phyloP scores from a whole-genome alignment of 2,329 filamentous ascomycete genomes.

The Sporothrix phasma region DNA sequence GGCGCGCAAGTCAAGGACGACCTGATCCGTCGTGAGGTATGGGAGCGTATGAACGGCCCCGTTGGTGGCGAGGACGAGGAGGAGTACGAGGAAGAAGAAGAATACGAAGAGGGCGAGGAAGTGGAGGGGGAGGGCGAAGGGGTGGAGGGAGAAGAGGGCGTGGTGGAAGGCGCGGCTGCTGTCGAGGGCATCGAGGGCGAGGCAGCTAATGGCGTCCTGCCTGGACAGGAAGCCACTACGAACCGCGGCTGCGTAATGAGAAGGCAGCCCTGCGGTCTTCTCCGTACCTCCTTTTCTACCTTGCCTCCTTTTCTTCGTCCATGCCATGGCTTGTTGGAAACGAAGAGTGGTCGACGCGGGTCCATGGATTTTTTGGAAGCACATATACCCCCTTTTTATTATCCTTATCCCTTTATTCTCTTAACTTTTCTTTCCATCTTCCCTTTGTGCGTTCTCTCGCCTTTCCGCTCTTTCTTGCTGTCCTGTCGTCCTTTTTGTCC shows the following conservation, averaged over 20 bases:
- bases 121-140: neutral
- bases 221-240: neutral
- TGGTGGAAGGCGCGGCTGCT: neutral
- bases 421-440: neutral
- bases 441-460: neutral
- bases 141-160: neutral
- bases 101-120: neutral
- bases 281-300: neutral
- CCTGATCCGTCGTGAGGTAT: slow-evolving; percentile 68
- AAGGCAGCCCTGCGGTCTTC: neutral
- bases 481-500: neutral
- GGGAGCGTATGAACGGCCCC: slow-evolving; percentile 55
- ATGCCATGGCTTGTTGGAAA: neutral
- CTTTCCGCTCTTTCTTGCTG: neutral
- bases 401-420: slow-evolving; percentile 2
- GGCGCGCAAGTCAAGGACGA: slow-evolving; percentile 77
- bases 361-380: neutral
- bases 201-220: neutral
- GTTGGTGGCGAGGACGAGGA: slow-evolving; percentile 18
- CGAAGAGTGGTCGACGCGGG: neutral
- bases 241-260: neutral
- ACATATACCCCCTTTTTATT: slow-evolving; percentile 6
- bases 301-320: neutral
- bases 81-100: neutral
- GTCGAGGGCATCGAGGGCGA: slow-evolving; percentile 16